phyloP scores from a whole-genome alignment of 192 early-diverging fungal species.

The Backusella luteola region DNA sequence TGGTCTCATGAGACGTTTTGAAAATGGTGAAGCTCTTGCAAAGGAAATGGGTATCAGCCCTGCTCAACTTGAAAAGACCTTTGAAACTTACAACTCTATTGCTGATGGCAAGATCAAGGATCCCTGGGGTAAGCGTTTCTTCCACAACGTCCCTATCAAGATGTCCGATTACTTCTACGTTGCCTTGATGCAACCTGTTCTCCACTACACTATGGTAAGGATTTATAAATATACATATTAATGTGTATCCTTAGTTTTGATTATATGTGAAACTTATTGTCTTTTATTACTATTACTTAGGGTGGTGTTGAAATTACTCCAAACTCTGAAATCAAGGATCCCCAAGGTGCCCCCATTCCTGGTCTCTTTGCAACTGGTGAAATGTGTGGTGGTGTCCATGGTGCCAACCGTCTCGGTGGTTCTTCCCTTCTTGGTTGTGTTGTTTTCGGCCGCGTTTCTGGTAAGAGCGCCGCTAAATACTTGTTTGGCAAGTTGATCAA shows the following conservation, averaged over 20 bases:
- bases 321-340: slow-evolving; percentile 57
- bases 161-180: slow-evolving; percentile 63
- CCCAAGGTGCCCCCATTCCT: slow-evolving; percentile 58
- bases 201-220: slow-evolving; percentile 82
- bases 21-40: slow-evolving; percentile 70
- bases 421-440: slow-evolving; percentile 93
- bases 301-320: slow-evolving; percentile 86
- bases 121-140: slow-evolving; percentile 70
- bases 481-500: slow-evolving; percentile 44
- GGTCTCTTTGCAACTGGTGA: slow-evolving; percentile 92
- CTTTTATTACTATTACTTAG: slow-evolving; percentile 30
- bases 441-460: slow-evolving; percentile 94
- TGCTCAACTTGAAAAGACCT: slow-evolving; percentile 52
- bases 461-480: slow-evolving; percentile 63
- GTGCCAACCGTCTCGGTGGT: slow-evolving; percentile 94
- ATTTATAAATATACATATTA: background rate
- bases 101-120: slow-evolving; percentile 54
- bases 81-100: slow-evolving; percentile 58
- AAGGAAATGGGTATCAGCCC: slow-evolving; percentile 69
- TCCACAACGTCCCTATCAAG: slow-evolving; percentile 56
- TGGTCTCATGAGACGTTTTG: slow-evolving; percentile 85
- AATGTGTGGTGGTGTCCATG: slow-evolving; percentile 94
- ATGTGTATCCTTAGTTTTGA: background rate
- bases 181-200: slow-evolving; percentile 72
- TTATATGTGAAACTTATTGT: slow-evolving; percentile 37